Conservation (phyloP, 1,284 basidiomycete genomes). For the Caloboletus firmus region DNA sequence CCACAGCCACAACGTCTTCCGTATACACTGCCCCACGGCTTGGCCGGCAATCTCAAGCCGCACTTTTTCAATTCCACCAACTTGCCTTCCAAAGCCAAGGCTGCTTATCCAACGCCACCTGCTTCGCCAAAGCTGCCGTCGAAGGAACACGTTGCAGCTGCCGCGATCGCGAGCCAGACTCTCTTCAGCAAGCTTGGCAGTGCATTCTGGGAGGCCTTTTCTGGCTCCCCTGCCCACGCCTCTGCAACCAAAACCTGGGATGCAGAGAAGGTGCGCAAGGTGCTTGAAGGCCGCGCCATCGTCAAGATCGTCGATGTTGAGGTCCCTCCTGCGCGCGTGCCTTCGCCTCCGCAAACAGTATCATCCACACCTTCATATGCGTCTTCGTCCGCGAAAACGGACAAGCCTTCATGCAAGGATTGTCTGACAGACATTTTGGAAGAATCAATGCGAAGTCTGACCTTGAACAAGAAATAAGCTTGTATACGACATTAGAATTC, state of each 20-base stretch:
- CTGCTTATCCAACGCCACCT: constrained; percentile 31
- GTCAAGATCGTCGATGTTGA: constrained; percentile 74
- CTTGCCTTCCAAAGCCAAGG: constrained; percentile 13
- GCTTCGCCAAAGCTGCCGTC: constrained; percentile 26
- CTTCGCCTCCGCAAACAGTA: constrained; percentile 2
- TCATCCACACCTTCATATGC: not conserved
- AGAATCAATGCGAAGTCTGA: constrained; percentile 64
- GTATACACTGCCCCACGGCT: constrained; percentile 39
- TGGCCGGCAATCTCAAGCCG: constrained; percentile 54
- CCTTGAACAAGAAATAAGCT: constrained; percentile 49
- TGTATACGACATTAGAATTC: not conserved
- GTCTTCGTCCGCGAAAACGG: constrained; percentile 16
- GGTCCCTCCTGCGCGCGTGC: not conserved
- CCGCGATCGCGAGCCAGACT: constrained; percentile 69
- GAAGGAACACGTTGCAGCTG: constrained; percentile 48
- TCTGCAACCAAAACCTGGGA: constrained; percentile 49
- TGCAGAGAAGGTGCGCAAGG: constrained; percentile 71
- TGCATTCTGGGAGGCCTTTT: constrained; percentile 83
- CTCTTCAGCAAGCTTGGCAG: constrained; percentile 61
- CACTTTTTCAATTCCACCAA: constrained; percentile 47
- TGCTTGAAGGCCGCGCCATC: constrained; percentile 76
- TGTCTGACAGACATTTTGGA: constrained; percentile 48
- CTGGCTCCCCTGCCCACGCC: constrained; percentile 40
- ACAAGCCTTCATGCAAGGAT: constrained; percentile 30
- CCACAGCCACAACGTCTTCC: constrained; percentile 24